These are phyloP conservation scores for Magnusiomyces magnusii DNA, from an alignment of 1,139 yeast species.

Conservation along the genomic window DNA sequence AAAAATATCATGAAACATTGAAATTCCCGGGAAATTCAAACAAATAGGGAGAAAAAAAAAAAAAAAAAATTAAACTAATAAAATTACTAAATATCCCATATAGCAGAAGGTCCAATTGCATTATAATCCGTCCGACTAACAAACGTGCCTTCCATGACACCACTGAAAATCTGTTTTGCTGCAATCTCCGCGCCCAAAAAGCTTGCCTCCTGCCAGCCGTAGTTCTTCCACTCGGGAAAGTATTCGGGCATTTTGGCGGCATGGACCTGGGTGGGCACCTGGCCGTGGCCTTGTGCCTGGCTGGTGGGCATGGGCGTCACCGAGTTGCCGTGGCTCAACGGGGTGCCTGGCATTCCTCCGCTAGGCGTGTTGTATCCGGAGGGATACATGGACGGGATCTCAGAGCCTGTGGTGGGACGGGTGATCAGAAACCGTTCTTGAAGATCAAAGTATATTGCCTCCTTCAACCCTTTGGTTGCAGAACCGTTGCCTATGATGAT, in stretches of 20 bases:
- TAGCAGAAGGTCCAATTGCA: conserved; percentile 64
- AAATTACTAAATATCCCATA: conserved; percentile 41
- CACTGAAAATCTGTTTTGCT: conserved; percentile 70
- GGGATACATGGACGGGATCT: conserved; percentile 34
- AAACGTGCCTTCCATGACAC: conserved; percentile 53
- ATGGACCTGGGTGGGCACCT: conserved; percentile 70
- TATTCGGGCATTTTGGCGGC: conserved; percentile 76
- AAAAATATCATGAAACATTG: neutral
- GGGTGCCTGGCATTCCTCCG: conserved; percentile 18
- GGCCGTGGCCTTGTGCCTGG: conserved; percentile 36
- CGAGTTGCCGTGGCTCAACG: conserved; percentile 20
- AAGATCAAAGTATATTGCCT: conserved; percentile 55
- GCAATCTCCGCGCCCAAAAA: conserved; percentile 87
- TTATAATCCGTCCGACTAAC: conserved; percentile 66
- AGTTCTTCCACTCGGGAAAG: conserved; percentile 91
- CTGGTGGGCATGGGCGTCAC: neutral
- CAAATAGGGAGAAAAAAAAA: neutral
- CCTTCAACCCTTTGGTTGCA: conserved; percentile 67
- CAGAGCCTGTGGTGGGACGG: conserved; percentile 34
- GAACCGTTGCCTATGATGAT: conserved; percentile 73
- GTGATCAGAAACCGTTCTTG: conserved; percentile 50
- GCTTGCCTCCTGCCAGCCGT: conserved; percentile 66
- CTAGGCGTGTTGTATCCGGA: conserved; percentile 32
- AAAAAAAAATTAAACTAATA: neutral
- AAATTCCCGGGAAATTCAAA: neutral